Evolutionary conservation across 1,284 basidiomycete genomes (phyloP), one percentile per base, ranked within the genome.

Genomic region (Athelia psychrophila): DNA sequence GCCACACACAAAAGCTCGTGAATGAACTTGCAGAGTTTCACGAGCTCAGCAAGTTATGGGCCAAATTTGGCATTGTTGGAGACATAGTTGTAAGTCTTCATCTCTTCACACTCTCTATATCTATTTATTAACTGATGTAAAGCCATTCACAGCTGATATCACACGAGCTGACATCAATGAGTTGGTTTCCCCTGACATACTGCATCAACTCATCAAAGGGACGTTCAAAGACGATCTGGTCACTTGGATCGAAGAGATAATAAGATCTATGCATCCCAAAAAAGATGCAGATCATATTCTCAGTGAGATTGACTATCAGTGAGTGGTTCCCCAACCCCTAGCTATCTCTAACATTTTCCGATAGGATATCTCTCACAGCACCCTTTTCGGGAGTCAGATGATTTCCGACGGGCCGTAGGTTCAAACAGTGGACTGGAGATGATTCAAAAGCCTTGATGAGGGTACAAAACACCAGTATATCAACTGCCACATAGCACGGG

Each of bases 351-450:
- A 6, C 27, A 30, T 30, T 6, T 30, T 30, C 13, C 13, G 27
- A 30, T 30, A 54, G 40, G 51, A 45, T 49, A 44, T 25, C 51
- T 22, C 18, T 35, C 22, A 49, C 32, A n/a, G 47, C 50, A 3
- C 24, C 42, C 20, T 53, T 50, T 32, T 20, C 49, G 16, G 36
- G 49, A 23, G n/a, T 50, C 16, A 16, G 51, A 15, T 16, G 40
- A 33, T 49, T 45, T 33, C 19, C 18, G 15, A 46, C 54, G 24
- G 59, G 60, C 15, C 52, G 58, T 20, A 30, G 35, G 2, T 53
- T 60, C 9, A 47, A 48, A 12, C 60, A 60, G 45, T 69, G 63
- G 67, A 69, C 67, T 1, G 70, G 68, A 0, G 56, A 65, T 50
- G 68, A 72, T 47, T 68, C 67, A 13, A 68, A 68, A 46, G 62